These are phyloP conservation scores for Gelatoporia subvermispora DNA, from an alignment of 768 basidiomycete species.

Conservation along the genomic window DNA sequence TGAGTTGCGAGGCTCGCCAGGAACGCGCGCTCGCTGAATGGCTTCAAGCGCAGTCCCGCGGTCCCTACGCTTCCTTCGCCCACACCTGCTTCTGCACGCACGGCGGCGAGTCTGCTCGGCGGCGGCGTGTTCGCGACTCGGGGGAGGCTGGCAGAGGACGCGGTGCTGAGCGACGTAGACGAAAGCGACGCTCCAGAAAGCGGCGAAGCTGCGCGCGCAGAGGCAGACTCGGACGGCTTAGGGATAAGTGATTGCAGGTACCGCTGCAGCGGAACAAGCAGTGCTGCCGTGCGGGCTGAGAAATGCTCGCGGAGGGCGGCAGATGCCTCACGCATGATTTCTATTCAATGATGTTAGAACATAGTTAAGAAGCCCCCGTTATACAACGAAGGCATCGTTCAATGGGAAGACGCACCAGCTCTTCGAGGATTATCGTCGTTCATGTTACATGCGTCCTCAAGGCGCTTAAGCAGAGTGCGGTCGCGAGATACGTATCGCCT, in stretches of 20 bases:
- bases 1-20: constrained; percentile 66
- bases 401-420: constrained; percentile 41
- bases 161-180: too few species aligned
- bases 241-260: constrained; percentile 89
- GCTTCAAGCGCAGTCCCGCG: constrained; percentile 44
- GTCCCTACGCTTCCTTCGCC: not conserved
- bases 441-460: constrained; percentile 54
- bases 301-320: constrained; percentile 76
- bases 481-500: constrained; percentile 86
- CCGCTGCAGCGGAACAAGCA: constrained; percentile 85
- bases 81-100: too few species aligned
- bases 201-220: constrained; percentile 5
- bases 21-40: constrained; percentile 68
- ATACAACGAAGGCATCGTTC: not conserved
- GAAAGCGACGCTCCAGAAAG: too few species aligned
- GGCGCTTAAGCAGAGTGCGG: constrained; percentile 59
- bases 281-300: constrained; percentile 74
- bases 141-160: too few species aligned
- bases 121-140: too few species aligned
- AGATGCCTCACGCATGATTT: constrained; percentile 38
- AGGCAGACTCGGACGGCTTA: constrained; percentile 44
- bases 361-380: too few species aligned
- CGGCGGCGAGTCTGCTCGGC: too few species aligned
- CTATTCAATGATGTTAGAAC: too few species aligned
- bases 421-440: constrained; percentile 31